phyloP scores from a whole-genome alignment of 331 rosid genomes.

The Malus hybrid region DNA sequence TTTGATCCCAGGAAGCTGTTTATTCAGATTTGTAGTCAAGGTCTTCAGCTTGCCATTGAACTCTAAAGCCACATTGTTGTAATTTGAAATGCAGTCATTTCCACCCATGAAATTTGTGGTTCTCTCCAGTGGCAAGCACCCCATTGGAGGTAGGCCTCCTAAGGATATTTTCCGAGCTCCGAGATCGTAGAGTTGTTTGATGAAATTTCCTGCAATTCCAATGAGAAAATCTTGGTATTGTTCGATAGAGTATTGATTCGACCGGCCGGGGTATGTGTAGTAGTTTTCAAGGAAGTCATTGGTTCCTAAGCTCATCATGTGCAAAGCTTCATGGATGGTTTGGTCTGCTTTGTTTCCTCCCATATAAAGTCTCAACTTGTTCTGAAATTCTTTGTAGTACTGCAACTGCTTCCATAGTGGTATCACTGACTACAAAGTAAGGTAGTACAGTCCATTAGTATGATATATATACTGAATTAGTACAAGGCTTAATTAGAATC shows the following conservation, averaged over 20 bases:
- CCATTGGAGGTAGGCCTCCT: slow-evolving; percentile 98
- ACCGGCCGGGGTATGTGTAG: slow-evolving; percentile 53
- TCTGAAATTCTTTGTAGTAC: slow-evolving; percentile 63
- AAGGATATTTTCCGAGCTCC: slow-evolving; percentile 87
- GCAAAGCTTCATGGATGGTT: slow-evolving; percentile 42
- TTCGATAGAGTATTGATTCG: slow-evolving; percentile 38
- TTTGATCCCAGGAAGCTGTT: slow-evolving; percentile 51
- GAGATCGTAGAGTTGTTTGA: slow-evolving; percentile 42
- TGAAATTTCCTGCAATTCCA: slow-evolving; percentile 57
- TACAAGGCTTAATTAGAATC: not conserved
- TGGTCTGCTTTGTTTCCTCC: slow-evolving; percentile 47
- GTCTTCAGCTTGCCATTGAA: slow-evolving; percentile 60
- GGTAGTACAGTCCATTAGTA: not conserved
- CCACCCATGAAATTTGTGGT: slow-evolving; percentile 49
- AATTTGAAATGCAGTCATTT: slow-evolving; percentile 32
- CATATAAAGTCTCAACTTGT: slow-evolving; percentile 38
- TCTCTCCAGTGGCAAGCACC: slow-evolving; percentile 91
- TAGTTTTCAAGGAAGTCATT: slow-evolving; percentile 88
- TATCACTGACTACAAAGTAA: slow-evolving; percentile 65
- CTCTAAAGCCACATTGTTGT: slow-evolving; percentile 51
- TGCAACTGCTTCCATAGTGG: slow-evolving; percentile 75
- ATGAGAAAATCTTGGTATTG: slow-evolving; percentile 50
- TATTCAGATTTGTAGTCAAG: slow-evolving; percentile 40
- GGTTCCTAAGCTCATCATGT: slow-evolving; percentile 76
- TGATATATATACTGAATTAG: not conserved